Conservation (phyloP, 2,329 filamentous ascomycete species). For the Diaporthe amygdali region DNA sequence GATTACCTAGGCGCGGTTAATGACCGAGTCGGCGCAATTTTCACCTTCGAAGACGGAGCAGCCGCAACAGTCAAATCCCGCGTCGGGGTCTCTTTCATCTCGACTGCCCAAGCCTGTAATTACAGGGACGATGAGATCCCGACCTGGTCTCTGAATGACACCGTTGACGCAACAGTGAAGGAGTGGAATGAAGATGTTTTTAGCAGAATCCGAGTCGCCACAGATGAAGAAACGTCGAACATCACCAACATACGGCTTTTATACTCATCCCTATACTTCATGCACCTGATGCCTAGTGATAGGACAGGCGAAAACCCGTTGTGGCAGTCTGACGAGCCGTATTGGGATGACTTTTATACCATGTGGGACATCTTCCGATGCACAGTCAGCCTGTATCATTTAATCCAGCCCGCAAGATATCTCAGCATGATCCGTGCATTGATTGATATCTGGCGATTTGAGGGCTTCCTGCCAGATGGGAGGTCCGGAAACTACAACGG, state of each 20-base stretch:
- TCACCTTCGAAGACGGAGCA: constrained; percentile 46
- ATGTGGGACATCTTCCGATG: constrained; percentile 77
- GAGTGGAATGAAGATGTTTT: constrained; percentile 53
- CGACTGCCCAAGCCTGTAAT: constrained; percentile 51
- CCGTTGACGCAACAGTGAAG: constrained; percentile 43
- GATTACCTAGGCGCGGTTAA: constrained; percentile 29
- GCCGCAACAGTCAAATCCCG: constrained; percentile 49
- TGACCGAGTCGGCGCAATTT: constrained; percentile 56
- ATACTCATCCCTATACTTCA: constrained; percentile 65
- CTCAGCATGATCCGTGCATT: constrained; percentile 72
- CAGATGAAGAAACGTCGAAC: constrained; percentile 42
- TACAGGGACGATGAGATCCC: constrained; percentile 51
- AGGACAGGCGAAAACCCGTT: constrained; percentile 71
- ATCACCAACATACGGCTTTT: constrained; percentile 54
- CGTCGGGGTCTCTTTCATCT: constrained; percentile 57
- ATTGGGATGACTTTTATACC: constrained; percentile 78
- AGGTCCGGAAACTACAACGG: constrained; percentile 72
- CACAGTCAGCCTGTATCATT: constrained; percentile 72
- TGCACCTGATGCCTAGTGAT: constrained; percentile 66
- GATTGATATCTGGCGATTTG: constrained; percentile 70
- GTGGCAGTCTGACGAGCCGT: constrained; percentile 70
- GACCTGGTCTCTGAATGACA: constrained; percentile 44
- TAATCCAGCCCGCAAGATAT: constrained; percentile 69
- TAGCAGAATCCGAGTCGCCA: constrained; percentile 45
- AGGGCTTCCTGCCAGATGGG: constrained; percentile 73